These are phyloP conservation scores for Austropuccinia psidii DNA, from an alignment of 1,284 basidiomycete genomes.

Conservation along the genomic window DNA sequence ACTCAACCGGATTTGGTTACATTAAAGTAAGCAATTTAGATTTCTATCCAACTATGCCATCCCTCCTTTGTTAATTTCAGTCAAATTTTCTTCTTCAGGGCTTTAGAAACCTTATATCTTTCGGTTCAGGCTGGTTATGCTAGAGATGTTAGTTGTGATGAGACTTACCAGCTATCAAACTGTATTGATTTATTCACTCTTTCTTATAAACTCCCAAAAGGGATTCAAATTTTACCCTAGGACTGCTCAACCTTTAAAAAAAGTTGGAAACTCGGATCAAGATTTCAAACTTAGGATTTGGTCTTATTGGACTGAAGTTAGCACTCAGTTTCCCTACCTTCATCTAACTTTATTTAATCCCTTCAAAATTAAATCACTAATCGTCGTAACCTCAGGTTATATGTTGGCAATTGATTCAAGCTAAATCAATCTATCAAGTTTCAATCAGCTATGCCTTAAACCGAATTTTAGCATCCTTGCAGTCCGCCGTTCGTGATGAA, in stretches of 20 bases:
- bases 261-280: background rate
- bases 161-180: background rate
- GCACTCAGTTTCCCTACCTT: background rate
- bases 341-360: background rate
- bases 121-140: conserved; percentile 23
- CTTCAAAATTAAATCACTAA: background rate
- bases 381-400: conserved; percentile 20
- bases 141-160: conserved; percentile 20
- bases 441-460: conserved; percentile 23
- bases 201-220: background rate
- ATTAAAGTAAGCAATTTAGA: background rate
- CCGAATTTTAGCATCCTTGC: conserved; percentile 4
- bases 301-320: conserved; percentile 37
- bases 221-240: conserved; percentile 35
- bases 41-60: background rate
- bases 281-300: conserved; percentile 30
- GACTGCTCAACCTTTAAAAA: background rate
- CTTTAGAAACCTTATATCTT: conserved; percentile 25
- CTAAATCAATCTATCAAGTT: background rate
- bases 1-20: conserved; percentile 21
- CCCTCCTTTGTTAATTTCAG: background rate
- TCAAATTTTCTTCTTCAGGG: background rate
- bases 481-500: conserved; percentile 3
- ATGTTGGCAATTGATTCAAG: conserved; percentile 23
- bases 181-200: background rate